Evolutionary conservation across 2,329 filamentous ascomycete genomes (phyloP).

Genomic region (Cercospora berteroae): DNA sequence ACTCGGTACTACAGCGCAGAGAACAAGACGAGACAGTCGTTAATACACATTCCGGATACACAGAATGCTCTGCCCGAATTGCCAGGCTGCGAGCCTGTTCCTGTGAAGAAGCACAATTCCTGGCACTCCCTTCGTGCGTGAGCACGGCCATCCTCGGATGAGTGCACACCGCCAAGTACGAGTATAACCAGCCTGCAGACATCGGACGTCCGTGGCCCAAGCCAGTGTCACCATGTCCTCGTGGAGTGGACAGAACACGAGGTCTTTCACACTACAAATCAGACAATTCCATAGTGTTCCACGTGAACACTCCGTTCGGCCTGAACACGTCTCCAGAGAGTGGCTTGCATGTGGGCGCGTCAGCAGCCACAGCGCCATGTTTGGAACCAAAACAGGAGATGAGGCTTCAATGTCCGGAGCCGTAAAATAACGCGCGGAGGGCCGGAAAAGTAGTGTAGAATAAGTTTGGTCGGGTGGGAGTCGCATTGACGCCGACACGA

Average conservation of each 20-base stretch:
- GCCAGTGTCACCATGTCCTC: neutral
- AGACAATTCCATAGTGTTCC: neutral
- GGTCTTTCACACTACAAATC: neutral
- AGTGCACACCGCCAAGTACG: neutral
- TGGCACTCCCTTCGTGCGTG: neutral
- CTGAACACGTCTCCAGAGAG: neutral
- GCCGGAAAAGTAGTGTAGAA: neutral
- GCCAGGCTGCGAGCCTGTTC: neutral
- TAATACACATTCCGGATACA: slow-evolving; percentile 4
- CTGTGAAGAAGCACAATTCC: slow-evolving; percentile 2
- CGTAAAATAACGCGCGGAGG: neutral
- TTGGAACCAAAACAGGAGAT: neutral
- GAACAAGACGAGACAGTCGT: neutral
- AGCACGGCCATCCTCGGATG: neutral
- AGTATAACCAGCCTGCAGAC: neutral
- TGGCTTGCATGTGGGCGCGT: neutral
- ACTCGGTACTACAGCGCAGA: slow-evolving; percentile 8
- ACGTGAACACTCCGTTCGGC: neutral
- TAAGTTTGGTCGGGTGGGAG: neutral
- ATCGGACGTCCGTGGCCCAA: neutral
- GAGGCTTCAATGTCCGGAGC: neutral
- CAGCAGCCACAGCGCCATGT: neutral
- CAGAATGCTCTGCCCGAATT: slow-evolving; percentile 9
- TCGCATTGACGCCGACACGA: neutral
- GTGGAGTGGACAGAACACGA: neutral